A percentile compares a stretch with the other conserved stretches of the same genome.
phyloP scores from a whole-genome alignment of 148 eudicot species.

The Fagopyrum homotropicum region DNA sequence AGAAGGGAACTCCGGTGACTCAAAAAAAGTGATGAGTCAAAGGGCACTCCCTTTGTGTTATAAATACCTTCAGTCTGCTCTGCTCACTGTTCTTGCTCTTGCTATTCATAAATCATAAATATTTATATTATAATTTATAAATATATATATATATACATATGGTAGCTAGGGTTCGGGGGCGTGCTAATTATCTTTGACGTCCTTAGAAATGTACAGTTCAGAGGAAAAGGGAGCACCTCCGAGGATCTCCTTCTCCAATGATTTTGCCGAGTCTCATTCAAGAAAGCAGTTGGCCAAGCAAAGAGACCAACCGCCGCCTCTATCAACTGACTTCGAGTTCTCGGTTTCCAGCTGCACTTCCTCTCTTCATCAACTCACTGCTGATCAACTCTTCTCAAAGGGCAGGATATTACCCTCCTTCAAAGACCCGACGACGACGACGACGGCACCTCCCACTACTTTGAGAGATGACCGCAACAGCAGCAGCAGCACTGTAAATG shows the following conservation, averaged over 20 bases:
- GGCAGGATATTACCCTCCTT: constrained; percentile 74
- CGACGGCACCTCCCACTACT: constrained; percentile 20
- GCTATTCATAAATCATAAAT: too few relatives aligned
- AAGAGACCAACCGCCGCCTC: constrained; percentile 19
- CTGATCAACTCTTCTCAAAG: constrained; percentile 75
- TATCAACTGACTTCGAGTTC: constrained; percentile 73
- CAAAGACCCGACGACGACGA: constrained; percentile 20
- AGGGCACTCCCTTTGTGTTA: too few relatives aligned
- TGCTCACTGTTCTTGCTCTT: too few relatives aligned
- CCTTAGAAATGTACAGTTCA: constrained; percentile 48
- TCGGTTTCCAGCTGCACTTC: constrained; percentile 30
- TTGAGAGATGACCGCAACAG: constrained; percentile 60
- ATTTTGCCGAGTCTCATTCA: constrained; percentile 57
- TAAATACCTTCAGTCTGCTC: too few relatives aligned
- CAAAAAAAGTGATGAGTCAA: too few relatives aligned
- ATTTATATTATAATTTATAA: too few relatives aligned
- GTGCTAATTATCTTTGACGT: not conserved
- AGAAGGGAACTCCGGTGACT: too few relatives aligned
- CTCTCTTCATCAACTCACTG: constrained; percentile 25
- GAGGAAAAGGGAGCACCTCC: constrained; percentile 33
- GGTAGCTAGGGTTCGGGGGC: too few relatives aligned
- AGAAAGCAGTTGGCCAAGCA: not conserved
- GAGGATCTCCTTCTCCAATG: constrained; percentile 86
- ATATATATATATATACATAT: too few relatives aligned
- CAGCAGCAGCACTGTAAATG: constrained; percentile 22